A percentile compares a stretch with the other conserved stretches of the same genome.
phyloP scores from a whole-genome alignment of 1,284 basidiomycete species.

The Ceratobasidium sp. region DNA sequence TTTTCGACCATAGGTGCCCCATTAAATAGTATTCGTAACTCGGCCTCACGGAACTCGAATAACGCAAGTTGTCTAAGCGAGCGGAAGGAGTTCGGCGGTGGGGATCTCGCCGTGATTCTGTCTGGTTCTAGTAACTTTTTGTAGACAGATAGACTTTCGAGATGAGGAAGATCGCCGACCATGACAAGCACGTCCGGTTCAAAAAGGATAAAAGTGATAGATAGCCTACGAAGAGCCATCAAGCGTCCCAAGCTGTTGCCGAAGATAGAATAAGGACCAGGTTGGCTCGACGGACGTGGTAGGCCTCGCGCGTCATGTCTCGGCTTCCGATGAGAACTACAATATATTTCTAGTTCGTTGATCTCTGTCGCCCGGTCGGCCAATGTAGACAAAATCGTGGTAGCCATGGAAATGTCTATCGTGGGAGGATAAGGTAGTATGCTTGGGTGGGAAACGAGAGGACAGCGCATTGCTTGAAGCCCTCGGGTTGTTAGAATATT shows the following conservation, averaged over 20 bases:
- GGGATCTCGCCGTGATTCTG: background rate
- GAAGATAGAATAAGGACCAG: background rate
- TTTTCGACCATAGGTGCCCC: no score
- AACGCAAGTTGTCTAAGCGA: background rate
- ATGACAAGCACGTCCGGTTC: background rate
- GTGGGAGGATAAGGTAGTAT: background rate
- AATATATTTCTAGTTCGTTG: no score
- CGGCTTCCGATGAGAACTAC: no score
- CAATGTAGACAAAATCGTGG: background rate
- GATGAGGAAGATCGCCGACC: background rate
- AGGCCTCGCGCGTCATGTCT: no score
- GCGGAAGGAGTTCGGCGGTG: background rate
- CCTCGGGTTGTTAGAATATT: background rate
- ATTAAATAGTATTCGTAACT: no score
- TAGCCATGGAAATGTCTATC: background rate
- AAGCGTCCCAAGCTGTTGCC: background rate
- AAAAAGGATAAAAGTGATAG: background rate
- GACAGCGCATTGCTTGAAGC: background rate
- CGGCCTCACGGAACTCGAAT: no score
- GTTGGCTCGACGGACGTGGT: no score
- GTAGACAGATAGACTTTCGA: background rate
- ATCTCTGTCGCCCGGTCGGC: background rate
- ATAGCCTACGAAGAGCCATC: background rate
- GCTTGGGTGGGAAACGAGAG: background rate
- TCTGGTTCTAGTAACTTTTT: background rate